These are phyloP conservation scores for Solanum chiquidenum DNA, from an alignment of 257 asterid species.

Conservation along the genomic window DNA sequence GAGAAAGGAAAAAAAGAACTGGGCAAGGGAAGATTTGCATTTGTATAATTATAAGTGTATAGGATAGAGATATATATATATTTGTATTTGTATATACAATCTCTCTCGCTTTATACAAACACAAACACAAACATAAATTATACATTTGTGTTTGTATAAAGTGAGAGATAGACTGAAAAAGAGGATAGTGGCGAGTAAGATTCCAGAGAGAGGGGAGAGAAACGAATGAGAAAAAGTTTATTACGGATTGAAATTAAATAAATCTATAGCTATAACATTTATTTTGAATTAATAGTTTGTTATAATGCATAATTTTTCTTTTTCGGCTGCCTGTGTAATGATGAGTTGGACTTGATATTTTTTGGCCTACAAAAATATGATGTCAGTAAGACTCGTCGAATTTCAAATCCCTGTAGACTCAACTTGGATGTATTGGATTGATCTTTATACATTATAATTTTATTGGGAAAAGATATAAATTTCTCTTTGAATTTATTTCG, in stretches of 20 bases:
- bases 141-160: background rate
- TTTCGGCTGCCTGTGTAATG: too few species aligned
- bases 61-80: background rate
- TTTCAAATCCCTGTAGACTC: background rate
- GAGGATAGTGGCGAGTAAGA: too few species aligned
- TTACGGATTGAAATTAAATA: rapidly evolving
- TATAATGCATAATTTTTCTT: background rate
- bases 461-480: background rate
- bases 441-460: background rate
- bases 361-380: background rate
- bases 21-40: too few species aligned
- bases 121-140: background rate
- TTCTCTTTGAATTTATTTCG: too few species aligned
- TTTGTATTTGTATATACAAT: too few species aligned
- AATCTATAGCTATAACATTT: too few species aligned
- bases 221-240: background rate
- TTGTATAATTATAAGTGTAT: too few species aligned
- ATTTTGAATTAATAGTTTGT: too few species aligned
- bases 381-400: background rate
- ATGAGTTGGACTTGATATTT: background rate
- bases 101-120: too few species aligned
- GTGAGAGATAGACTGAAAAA: background rate
- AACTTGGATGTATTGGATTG: background rate
- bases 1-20: too few species aligned
- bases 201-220: background rate